Evolutionary conservation across 1,284 basidiomycete genomes (phyloP).

Genomic region (Exobasidium rhododendri): DNA sequence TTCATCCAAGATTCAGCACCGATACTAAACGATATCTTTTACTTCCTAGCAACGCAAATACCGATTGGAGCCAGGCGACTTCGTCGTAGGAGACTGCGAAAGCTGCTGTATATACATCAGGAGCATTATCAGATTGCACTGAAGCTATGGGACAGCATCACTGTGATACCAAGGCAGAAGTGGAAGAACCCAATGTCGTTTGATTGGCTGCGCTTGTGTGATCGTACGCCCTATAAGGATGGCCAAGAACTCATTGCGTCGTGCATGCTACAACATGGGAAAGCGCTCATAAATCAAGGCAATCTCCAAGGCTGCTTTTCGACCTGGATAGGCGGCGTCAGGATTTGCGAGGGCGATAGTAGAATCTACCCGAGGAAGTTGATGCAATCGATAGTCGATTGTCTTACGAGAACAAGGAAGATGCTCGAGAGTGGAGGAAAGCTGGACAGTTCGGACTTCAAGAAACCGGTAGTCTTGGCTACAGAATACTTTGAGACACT

Average conservation of each 20-base stretch:
- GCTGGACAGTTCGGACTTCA: background rate
- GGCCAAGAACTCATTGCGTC: background rate
- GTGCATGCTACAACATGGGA: background rate
- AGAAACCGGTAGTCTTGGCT: background rate
- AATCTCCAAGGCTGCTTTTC: background rate
- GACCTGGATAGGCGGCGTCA: background rate
- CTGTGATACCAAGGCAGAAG: background rate
- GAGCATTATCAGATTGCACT: background rate
- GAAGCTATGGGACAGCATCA: background rate
- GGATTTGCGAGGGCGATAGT: background rate
- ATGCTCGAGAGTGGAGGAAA: background rate
- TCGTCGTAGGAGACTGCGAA: too few relatives aligned
- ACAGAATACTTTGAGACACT: background rate
- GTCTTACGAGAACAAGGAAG: background rate
- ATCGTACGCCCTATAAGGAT: background rate
- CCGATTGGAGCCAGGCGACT: background rate
- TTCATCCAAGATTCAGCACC: constrained; percentile 2
- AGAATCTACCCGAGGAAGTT: background rate
- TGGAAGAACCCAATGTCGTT: background rate
- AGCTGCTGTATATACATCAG: too few relatives aligned
- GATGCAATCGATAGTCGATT: background rate
- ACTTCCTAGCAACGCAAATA: background rate
- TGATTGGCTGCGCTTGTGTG: background rate
- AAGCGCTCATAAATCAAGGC: background rate
- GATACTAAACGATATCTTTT: background rate